Conservation (phyloP, 345 rosid genomes). For the Anastatica hierochuntica region DNA sequence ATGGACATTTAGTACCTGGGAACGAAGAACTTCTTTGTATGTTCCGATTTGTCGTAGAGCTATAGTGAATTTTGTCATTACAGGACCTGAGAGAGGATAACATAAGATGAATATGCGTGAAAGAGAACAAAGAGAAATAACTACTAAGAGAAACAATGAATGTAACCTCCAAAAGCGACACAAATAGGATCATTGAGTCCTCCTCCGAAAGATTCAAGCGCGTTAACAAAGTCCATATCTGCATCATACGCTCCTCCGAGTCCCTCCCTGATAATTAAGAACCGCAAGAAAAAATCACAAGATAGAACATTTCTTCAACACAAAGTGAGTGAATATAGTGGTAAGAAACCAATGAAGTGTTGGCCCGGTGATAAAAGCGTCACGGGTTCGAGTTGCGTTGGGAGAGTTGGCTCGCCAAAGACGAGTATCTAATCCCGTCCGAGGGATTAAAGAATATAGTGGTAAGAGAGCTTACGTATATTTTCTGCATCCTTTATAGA, state of each 20-base stretch:
- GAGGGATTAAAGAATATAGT: too few relatives aligned
- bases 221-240: constrained; percentile 53
- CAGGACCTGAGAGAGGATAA: constrained; percentile 38
- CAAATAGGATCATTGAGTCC: constrained; percentile 58
- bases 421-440: too few relatives aligned
- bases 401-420: too few relatives aligned
- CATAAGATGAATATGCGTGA: background rate
- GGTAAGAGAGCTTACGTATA: constrained; percentile 39
- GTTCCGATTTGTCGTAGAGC: constrained; percentile 68
- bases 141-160: background rate
- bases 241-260: constrained; percentile 59
- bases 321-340: too few relatives aligned
- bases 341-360: too few relatives aligned
- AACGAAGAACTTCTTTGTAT: constrained; percentile 68
- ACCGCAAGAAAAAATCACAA: background rate
- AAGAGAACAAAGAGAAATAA: background rate
- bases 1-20: constrained; percentile 38
- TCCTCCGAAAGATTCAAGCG: constrained; percentile 67
- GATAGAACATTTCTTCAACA: background rate
- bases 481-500: constrained; percentile 58
- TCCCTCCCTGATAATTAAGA: constrained; percentile 55
- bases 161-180: constrained; percentile 82
- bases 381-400: too few relatives aligned
- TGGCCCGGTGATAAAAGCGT: too few relatives aligned
- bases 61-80: constrained; percentile 58